Conservation (phyloP, 768 basidiomycete genomes). For the Mycena maculata region DNA sequence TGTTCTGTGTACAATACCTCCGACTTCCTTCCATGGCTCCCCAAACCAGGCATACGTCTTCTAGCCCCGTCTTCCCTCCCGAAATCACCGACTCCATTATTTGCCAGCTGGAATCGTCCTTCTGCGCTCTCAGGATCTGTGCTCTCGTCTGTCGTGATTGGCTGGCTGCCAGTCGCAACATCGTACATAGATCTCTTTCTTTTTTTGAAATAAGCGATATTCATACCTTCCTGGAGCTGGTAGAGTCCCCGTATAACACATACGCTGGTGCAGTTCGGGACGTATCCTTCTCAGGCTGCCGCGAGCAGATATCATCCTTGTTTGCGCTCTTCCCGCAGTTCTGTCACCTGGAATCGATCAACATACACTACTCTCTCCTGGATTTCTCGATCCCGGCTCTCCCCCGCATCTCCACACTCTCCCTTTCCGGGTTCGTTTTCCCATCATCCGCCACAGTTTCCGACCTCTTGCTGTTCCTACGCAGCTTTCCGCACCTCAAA, state of each 20-base stretch:
- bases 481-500: background rate
- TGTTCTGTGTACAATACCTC: too few relatives aligned
- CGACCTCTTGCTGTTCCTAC: background rate
- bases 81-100: slow-evolving; percentile 21
- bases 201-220: background rate
- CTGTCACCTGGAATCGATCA: background rate
- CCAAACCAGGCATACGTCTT: background rate
- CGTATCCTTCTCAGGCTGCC: too few relatives aligned
- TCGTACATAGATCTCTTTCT: background rate
- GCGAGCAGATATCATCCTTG: slow-evolving; percentile 7
- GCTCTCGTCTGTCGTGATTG: slow-evolving; percentile 5
- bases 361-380: background rate
- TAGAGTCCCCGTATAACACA: slow-evolving; percentile 18
- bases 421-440: background rate
- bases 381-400: background rate
- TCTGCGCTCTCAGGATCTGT: background rate
- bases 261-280: background rate
- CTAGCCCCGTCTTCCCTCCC: slow-evolving; percentile 5
- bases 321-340: slow-evolving; percentile 5
- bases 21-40: too few relatives aligned
- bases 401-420: background rate
- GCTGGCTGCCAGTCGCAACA: slow-evolving; percentile 11
- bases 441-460: background rate
- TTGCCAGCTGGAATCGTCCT: background rate
- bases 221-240: background rate